A percentile compares a stretch with the other conserved stretches of the same genome.
Conservation (phyloP, 2,329 filamentous ascomycete species). For the Colletotrichum sansevieriae region DNA sequence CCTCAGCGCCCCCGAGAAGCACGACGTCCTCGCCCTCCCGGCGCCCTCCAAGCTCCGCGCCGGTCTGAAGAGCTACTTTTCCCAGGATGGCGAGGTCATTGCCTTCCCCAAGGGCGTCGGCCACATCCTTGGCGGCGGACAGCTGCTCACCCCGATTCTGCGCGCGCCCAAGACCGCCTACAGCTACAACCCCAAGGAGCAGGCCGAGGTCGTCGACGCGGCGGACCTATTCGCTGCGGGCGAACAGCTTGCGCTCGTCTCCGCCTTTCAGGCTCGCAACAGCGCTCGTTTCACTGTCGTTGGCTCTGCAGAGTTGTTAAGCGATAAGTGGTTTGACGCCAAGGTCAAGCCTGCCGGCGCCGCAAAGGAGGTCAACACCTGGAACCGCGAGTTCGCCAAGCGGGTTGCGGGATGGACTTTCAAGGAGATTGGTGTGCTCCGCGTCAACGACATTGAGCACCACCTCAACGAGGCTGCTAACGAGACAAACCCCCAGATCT, state of each 20-base stretch:
- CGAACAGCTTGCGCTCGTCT: conserved; percentile 85
- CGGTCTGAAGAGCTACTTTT: conserved; percentile 84
- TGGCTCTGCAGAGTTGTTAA: conserved; percentile 87
- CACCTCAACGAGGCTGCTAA: conserved; percentile 70
- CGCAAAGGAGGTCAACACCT: conserved; percentile 69
- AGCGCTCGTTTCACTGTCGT: conserved; percentile 89
- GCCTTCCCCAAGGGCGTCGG: conserved; percentile 87
- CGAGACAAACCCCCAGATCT: conserved; percentile 85
- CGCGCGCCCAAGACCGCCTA: conserved; percentile 89
- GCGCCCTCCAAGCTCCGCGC: conserved; percentile 74
- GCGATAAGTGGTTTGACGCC: conserved; percentile 89
- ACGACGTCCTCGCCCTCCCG: conserved; percentile 88
- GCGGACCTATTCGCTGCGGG: conserved; percentile 91
- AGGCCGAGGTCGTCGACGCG: conserved; percentile 69
- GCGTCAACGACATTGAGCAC: conserved; percentile 87
- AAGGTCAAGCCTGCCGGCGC: conserved; percentile 74
- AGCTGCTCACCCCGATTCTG: conserved; percentile 84
- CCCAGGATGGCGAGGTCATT: conserved; percentile 71
- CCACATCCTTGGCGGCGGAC: conserved; percentile 83
- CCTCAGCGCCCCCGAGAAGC: conserved; percentile 80
- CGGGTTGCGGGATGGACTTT: conserved; percentile 95
- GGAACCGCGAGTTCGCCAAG: conserved; percentile 88
- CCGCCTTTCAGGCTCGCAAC: conserved; percentile 90
- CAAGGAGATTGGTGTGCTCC: conserved; percentile 90
- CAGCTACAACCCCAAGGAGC: conserved; percentile 93